A percentile compares a stretch with the other conserved stretches of the same genome.
Conservation (phyloP, 352 stramenopile genomes). For the Thalassiosira hispida region DNA sequence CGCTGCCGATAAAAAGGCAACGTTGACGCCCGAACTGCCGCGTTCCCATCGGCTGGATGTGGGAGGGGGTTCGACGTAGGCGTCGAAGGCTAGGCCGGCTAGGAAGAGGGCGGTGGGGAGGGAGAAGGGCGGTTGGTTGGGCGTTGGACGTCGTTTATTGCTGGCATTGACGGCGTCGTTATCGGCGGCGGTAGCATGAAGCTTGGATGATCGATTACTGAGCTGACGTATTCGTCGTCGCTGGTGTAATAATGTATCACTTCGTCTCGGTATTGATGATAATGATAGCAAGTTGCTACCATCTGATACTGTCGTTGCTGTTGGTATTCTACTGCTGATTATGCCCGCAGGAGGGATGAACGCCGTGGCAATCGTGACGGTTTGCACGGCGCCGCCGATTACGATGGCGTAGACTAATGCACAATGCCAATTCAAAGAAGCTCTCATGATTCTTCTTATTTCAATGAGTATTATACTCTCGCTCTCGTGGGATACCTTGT, state of each 20-base stretch:
- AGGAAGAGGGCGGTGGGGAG: constrained; percentile 74
- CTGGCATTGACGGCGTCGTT: not conserved
- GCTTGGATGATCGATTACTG: too few relatives aligned
- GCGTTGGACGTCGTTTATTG: not conserved
- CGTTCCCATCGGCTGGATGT: constrained; percentile 75
- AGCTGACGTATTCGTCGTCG: too few relatives aligned
- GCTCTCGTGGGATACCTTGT: too few relatives aligned
- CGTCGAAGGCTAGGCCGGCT: constrained; percentile 75
- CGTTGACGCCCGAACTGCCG: constrained; percentile 69
- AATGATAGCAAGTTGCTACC: too few relatives aligned
- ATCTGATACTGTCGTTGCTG: not conserved
- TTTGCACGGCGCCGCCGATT: not conserved
- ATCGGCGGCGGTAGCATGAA: not conserved
- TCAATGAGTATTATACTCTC: too few relatives aligned
- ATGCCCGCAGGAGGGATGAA: not conserved
- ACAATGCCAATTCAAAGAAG: too few relatives aligned
- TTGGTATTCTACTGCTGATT: not conserved
- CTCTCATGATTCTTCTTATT: too few relatives aligned
- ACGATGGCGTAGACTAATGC: not conserved
- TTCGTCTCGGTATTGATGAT: too few relatives aligned
- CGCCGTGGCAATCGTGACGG: not conserved
- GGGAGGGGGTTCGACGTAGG: constrained; percentile 69
- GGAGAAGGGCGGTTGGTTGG: constrained; percentile 37
- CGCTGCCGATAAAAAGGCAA: constrained; percentile 64
- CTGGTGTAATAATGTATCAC: too few relatives aligned